These are phyloP conservation scores for Geotrichum candidum DNA, from an alignment of 1,139 yeast genomes.

Conservation along the genomic window DNA sequence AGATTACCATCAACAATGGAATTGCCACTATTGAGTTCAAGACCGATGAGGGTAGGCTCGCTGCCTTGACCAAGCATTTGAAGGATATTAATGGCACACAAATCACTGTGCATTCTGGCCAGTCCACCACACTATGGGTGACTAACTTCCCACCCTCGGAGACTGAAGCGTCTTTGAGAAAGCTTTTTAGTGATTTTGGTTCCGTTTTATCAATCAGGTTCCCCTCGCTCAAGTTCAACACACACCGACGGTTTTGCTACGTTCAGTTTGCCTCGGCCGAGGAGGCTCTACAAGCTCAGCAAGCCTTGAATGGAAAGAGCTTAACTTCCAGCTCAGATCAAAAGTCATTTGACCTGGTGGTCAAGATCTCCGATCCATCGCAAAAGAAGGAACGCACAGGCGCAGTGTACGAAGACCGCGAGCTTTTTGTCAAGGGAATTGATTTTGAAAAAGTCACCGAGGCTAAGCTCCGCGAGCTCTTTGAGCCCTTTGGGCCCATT, in stretches of 20 bases:
- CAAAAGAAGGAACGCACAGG: slow-evolving; percentile 36
- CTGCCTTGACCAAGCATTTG: slow-evolving; percentile 56
- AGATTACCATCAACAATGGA: slow-evolving; percentile 19
- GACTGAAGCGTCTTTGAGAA: slow-evolving; percentile 39
- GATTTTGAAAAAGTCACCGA: slow-evolving; percentile 39
- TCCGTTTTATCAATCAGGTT: slow-evolving; percentile 51
- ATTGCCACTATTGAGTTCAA: slow-evolving; percentile 47
- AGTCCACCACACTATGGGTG: slow-evolving; percentile 51
- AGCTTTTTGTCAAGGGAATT: slow-evolving; percentile 47
- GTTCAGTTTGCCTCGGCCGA: slow-evolving; percentile 49
- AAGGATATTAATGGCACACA: slow-evolving; percentile 43
- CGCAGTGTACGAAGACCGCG: slow-evolving; percentile 47
- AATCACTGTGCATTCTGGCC: slow-evolving; percentile 44
- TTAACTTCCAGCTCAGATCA: slow-evolving; percentile 28
- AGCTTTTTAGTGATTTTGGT: slow-evolving; percentile 45
- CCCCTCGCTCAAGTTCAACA: slow-evolving; percentile 56
- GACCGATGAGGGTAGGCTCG: slow-evolving; percentile 44
- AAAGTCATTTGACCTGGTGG: slow-evolving; percentile 41
- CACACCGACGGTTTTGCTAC: slow-evolving; percentile 68
- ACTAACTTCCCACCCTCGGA: slow-evolving; percentile 66
- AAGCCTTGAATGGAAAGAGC: slow-evolving; percentile 39
- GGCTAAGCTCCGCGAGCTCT: slow-evolving; percentile 28
- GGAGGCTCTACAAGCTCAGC: slow-evolving; percentile 47
- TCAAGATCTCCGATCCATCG: slow-evolving; percentile 54
- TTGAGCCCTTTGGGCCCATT: slow-evolving; percentile 44